A percentile compares a stretch with the other conserved stretches of the same genome.
Conservation (phyloP, 768 basidiomycete genomes). For the Boletus bicolor region DNA sequence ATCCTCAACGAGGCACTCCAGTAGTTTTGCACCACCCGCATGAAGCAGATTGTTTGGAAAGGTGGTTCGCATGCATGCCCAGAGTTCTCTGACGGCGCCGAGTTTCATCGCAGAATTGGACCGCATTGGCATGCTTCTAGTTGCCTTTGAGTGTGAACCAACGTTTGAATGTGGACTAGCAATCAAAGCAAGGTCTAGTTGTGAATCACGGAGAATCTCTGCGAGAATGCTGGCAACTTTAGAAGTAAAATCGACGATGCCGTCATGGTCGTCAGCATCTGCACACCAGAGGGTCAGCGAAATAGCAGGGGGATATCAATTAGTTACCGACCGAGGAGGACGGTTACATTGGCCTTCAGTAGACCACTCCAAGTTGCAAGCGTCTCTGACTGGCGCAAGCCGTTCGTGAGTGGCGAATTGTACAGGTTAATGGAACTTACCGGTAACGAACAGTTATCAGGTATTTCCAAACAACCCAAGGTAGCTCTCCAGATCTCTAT, state of each 20-base stretch:
- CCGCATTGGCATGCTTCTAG: conserved; percentile 8
- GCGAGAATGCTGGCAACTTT: conserved; percentile 43
- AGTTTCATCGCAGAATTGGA: conserved; percentile 54
- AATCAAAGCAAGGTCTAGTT: conserved; percentile 41
- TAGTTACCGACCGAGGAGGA: conserved; percentile 50
- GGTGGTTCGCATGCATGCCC: conserved; percentile 43
- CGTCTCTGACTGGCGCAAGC: conserved; percentile 40
- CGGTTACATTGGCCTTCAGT: conserved; percentile 45
- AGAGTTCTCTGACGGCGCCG: conserved; percentile 55
- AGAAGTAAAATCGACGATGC: conserved; percentile 38
- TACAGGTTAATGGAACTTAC: conserved; percentile 36
- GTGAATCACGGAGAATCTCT: conserved; percentile 46
- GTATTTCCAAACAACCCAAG: conserved; percentile 42
- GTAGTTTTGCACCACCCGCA: conserved; percentile 43
- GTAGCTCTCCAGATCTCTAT: conserved; percentile 53
- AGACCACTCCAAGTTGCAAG: conserved; percentile 57
- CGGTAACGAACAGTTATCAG: conserved; percentile 44
- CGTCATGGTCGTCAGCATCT: conserved; percentile 46
- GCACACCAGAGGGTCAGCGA: conserved; percentile 7
- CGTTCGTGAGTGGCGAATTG: conserved; percentile 1
- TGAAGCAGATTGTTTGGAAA: conserved; percentile 44
- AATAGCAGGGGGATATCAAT: not conserved
- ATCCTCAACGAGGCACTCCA: conserved; percentile 47
- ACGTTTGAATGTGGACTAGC: conserved; percentile 15
- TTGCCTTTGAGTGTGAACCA: conserved; percentile 2